These are phyloP conservation scores for Micractinium conductrix DNA, from an alignment of 139 green algal genomes.

Conservation along the genomic window DNA sequence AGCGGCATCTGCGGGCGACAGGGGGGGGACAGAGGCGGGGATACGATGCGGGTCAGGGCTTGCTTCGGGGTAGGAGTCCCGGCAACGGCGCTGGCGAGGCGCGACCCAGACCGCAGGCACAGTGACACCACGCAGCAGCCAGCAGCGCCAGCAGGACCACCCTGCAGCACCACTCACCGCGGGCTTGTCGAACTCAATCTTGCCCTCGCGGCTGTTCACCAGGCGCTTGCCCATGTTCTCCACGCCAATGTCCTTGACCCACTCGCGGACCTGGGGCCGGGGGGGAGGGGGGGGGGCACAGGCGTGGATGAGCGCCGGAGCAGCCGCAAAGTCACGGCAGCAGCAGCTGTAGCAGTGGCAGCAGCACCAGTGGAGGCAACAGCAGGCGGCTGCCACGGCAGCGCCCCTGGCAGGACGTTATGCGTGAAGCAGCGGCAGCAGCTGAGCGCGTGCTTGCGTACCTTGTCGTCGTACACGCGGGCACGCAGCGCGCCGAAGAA, in stretches of 20 bases:
- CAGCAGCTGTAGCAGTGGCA: no score
- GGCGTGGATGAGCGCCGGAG: no score
- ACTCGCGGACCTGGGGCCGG: slow-evolving; percentile 71
- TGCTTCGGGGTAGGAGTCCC: no score
- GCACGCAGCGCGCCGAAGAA: slow-evolving; percentile 98
- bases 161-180: not conserved
- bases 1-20: slow-evolving; percentile 78
- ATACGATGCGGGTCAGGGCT: not conserved
- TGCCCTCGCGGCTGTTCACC: slow-evolving; percentile 90
- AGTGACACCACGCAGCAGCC: no score
- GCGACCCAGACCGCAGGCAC: no score
- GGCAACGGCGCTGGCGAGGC: no score
- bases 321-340: no score
- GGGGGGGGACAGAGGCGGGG: not conserved
- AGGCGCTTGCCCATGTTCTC: slow-evolving; percentile 91
- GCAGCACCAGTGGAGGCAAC: no score
- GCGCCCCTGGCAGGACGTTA: no score
- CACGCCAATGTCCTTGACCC: slow-evolving; percentile 80
- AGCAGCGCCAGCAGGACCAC: no score
- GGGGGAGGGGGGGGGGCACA: not conserved
- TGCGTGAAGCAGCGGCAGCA: no score
- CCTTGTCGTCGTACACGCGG: slow-evolving; percentile 94
- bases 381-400: not conserved
- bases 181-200: slow-evolving; percentile 88
- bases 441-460: no score